These are phyloP conservation scores for Cryphonectria carpinicola DNA, from an alignment of 2,329 filamentous ascomycete species.

Conservation along the genomic window DNA sequence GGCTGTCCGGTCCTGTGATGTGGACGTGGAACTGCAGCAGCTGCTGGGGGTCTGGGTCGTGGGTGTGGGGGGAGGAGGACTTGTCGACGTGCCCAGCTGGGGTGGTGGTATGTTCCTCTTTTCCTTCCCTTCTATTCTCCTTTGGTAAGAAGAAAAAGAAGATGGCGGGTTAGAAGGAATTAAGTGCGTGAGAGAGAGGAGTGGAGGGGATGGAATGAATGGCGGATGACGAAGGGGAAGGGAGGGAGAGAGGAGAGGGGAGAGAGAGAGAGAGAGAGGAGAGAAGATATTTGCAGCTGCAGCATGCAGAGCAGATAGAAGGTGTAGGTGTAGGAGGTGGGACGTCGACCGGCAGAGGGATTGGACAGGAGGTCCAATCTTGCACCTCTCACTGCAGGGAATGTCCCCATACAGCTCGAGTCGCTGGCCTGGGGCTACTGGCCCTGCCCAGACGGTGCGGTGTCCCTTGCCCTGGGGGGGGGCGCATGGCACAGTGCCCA, in stretches of 20 bases:
- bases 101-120: conserved; percentile 36
- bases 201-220: conserved; percentile 48
- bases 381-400: conserved; percentile 16
- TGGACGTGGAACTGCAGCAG: conserved; percentile 31
- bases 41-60: conserved; percentile 14
- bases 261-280: conserved; percentile 12
- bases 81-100: conserved; percentile 31
- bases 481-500: neutral
- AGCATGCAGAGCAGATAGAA: conserved; percentile 58
- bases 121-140: conserved; percentile 41
- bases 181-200: conserved; percentile 49
- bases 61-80: conserved; percentile 26
- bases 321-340: conserved; percentile 44
- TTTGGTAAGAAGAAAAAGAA: conserved; percentile 37
- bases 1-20: conserved; percentile 32
- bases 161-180: conserved; percentile 48
- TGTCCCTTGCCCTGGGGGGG: neutral
- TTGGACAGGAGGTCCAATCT: conserved; percentile 22
- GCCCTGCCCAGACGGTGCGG: neutral
- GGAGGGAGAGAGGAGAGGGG: conserved; percentile 35
- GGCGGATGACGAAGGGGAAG: conserved; percentile 45
- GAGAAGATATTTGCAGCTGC: conserved; percentile 50
- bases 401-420: conserved; percentile 11
- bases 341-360: conserved; percentile 28
- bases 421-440: neutral